Evolutionary conservation across 257 asterid species (phyloP), one percentile per base, ranked within the genome.

Genomic region (Nicotiana paniculata): DNA sequence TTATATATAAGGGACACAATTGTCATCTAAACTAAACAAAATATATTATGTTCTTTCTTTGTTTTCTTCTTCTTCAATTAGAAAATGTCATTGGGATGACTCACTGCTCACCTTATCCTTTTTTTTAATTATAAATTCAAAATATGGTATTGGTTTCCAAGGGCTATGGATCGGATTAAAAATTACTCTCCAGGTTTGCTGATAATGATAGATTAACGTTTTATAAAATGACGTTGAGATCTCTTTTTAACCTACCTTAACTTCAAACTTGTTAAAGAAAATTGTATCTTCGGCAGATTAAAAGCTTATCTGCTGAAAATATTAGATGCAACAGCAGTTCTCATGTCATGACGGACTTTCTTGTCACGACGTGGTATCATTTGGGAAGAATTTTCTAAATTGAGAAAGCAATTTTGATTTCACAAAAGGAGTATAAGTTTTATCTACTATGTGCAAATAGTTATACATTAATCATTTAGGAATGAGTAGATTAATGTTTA

Each of bases 121-220:
- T 26, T 70, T 16, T 26, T 70, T 16, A 6, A 48, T 48, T 26
- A 74, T 74, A 26, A 48, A 48, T 74, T 74, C 8, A 51, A 26
- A 51, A 74, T 51, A 74, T 51, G n/a, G 62, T 32, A 74, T 74
- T 74, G 79, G 79, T 74, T 74, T 15, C 37, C n/a, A 72, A 58
- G 24, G 63, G 10, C 11, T 58, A 58, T 16, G 26, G 63, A 21
- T 43, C 3, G 3, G 17, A 24, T 62, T 24, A 35, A 72, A 33
- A 72, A 72, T 72, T 46, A 72, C 37, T 43, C 78, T 9, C n/a
- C 28, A 43, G 2, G n/a, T 21, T 70, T 17, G 16, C 63, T 74
- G 83, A 80, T 61, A 61, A 79, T 61, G 82, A 79, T 61, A 39
- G 74, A 58, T 79, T 79, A 79, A 79, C 61, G 61, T 48, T 79